Conservation (phyloP, 2,329 filamentous ascomycete genomes). For the Oidium heveae region DNA sequence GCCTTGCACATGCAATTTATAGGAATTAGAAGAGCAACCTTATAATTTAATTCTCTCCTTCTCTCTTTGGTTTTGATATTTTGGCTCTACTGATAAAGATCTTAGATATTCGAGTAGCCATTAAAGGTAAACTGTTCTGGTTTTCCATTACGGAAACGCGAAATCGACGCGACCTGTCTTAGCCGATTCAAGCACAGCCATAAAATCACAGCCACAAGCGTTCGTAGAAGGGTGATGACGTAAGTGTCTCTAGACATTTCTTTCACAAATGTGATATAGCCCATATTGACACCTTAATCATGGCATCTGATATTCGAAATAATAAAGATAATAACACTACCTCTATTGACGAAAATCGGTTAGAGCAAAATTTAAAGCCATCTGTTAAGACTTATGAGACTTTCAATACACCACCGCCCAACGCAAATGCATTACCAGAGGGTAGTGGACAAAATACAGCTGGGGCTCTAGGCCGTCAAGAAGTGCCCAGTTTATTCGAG, state of each 20-base stretch:
- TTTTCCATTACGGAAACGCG: too few relatives aligned
- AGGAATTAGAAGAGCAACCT: not conserved
- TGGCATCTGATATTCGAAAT: not conserved
- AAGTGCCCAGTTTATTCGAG: conserved; percentile 24
- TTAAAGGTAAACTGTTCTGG: too few relatives aligned
- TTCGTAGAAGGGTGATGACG: not conserved
- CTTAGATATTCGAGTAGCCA: too few relatives aligned
- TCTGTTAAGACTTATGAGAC: conserved; percentile 14
- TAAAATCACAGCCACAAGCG: too few relatives aligned
- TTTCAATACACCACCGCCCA: conserved; percentile 13
- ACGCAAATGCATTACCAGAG: conserved; percentile 13
- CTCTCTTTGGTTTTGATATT: too few relatives aligned
- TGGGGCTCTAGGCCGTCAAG: conserved; percentile 4
- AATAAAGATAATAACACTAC: not conserved
- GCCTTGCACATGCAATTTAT: conserved; percentile 19
- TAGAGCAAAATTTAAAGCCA: not conserved
- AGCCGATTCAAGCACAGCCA: too few relatives aligned
- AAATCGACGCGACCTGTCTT: too few relatives aligned
- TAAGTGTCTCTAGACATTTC: not conserved
- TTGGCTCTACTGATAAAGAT: too few relatives aligned
- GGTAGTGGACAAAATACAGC: conserved; percentile 15
- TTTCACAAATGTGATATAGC: not conserved
- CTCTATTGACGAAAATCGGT: not conserved
- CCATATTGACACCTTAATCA: not conserved
- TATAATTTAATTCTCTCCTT: not conserved